Base-by-base conservation (phyloP, 306 rosid genomes). In the Prunus campanulata region DNA sequence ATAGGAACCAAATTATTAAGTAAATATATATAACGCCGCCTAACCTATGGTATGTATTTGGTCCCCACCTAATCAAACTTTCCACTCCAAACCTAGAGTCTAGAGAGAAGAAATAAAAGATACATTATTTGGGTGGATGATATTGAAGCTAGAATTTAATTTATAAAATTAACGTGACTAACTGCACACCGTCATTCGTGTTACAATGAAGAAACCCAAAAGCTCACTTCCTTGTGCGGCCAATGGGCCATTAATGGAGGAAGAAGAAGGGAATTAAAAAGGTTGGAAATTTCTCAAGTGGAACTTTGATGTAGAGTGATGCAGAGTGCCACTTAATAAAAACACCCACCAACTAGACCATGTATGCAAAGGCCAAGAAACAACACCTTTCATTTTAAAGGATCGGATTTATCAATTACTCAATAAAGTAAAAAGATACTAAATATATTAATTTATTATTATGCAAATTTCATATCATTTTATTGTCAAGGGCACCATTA, bases 271-370 rank as follows among this genome's bases (percentile, higher is more conserved):
- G 19, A 71, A 52, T 12, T 47, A 47, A 9, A 10, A 39, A 3
- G 15, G 22, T 15, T 27, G 57, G 2, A 6, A 66, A 68, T 47
- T 77, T 77, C 32, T 11, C n/a, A 51, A 59, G 80, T 77, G 75
- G 70, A 48, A 29, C 7, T 78, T 70, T 70, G 81, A 78, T 70
- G 71, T 49, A 68, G 64, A 57, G 54, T 77, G 75, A 77, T 77
- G 70, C 35, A 48, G 71, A 60, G 57, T 70, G 70, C 27, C 81
- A 78, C 76, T 44, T 24, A 32, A 1, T 9, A 32, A 59, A 48
- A 78, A 61, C 81, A 78, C 55, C 76, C 81, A 70, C 81, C 70
- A 69, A 56, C 81, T 46, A 14, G 70, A 49, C 47, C 81, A 60
- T 49, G 55, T 32, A 35, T 47, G 70, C 59, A 60, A 48, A 49